phyloP scores from a whole-genome alignment of 805 yeast genomes.

The Helenozyma rhizophorensis region DNA sequence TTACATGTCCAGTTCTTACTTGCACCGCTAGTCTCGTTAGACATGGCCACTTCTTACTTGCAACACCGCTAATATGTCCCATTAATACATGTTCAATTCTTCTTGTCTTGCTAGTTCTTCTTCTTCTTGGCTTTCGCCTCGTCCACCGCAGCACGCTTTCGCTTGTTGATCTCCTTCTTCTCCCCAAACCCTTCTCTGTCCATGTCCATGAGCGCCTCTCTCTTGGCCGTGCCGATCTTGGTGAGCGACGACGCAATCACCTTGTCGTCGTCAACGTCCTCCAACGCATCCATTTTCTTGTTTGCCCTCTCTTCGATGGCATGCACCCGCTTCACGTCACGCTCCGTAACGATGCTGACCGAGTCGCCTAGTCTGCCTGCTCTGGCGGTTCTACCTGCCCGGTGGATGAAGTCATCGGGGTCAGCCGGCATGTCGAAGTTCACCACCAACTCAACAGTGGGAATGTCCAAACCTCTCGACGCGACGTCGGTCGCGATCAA shows the following conservation, averaged over 20 bases:
- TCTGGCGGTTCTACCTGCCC: slow-evolving; percentile 99
- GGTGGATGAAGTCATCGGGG: slow-evolving; percentile 92
- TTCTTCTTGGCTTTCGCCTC: background rate
- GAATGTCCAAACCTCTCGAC: slow-evolving; percentile 95
- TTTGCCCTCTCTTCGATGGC: slow-evolving; percentile 85
- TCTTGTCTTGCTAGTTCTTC: background rate
- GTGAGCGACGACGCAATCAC: slow-evolving; percentile 71
- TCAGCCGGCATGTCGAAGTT: slow-evolving; percentile 95
- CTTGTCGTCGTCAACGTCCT: slow-evolving; percentile 65
- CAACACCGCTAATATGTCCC: too few species aligned
- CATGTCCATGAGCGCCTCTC: slow-evolving; percentile 92
- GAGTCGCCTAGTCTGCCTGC: slow-evolving; percentile 90
- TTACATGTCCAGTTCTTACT: too few species aligned
- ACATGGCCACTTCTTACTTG: too few species aligned
- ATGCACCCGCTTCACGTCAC: slow-evolving; percentile 74
- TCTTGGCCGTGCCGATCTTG: slow-evolving; percentile 72
- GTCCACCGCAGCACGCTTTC: slow-evolving; percentile 22
- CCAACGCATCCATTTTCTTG: slow-evolving; percentile 73
- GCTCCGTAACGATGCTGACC: slow-evolving; percentile 76
- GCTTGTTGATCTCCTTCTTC: slow-evolving; percentile 48
- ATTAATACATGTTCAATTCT: background rate
- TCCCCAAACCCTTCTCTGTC: slow-evolving; percentile 88
- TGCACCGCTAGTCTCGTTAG: too few species aligned
- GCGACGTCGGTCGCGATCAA: slow-evolving; percentile 96
- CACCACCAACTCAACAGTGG: slow-evolving; percentile 82